Percentiles rank a stretch among this genome's conserved stretches.
These are phyloP conservation scores for Jasminum sambac DNA, from an alignment of 257 asterid genomes.

Conservation along the genomic window DNA sequence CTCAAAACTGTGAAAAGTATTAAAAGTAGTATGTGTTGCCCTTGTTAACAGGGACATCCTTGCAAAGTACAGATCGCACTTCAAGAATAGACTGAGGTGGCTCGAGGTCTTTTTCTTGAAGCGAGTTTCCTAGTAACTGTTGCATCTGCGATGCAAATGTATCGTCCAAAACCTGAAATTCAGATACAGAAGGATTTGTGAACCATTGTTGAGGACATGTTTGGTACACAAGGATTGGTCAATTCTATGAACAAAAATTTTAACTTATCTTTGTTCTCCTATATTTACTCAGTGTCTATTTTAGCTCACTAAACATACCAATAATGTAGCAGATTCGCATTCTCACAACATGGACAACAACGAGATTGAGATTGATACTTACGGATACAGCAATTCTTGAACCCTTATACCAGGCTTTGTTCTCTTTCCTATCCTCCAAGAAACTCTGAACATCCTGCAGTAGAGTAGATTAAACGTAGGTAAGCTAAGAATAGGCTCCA, in stretches of 20 bases:
- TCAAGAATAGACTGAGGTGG: conserved; percentile 49
- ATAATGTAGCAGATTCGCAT: neutral
- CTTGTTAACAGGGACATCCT: conserved; percentile 42
- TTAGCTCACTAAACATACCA: neutral
- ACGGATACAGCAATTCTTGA: conserved; percentile 52
- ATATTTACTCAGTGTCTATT: neutral
- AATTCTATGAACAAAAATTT: neutral
- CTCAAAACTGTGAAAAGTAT: neutral
- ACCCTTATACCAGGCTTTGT: conserved; percentile 52
- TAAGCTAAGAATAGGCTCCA: neutral
- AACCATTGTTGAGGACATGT: neutral
- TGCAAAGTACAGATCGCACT: conserved; percentile 50
- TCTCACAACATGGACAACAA: neutral
- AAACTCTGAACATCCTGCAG: conserved; percentile 49
- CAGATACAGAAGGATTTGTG: neutral
- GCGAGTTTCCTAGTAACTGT: conserved; percentile 46
- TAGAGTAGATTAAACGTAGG: neutral
- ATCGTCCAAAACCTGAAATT: conserved; percentile 44
- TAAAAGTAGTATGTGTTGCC: conserved; percentile 33
- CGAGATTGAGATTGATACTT: conserved; percentile 22
- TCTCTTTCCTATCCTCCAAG: conserved; percentile 55
- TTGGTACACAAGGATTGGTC: neutral
- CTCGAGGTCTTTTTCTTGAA: conserved; percentile 50
- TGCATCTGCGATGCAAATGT: conserved; percentile 57
- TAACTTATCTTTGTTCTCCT: neutral